Evolutionary conservation across 148 eudicot genomes (phyloP).

Genomic region (Salicornia ramosissima): DNA sequence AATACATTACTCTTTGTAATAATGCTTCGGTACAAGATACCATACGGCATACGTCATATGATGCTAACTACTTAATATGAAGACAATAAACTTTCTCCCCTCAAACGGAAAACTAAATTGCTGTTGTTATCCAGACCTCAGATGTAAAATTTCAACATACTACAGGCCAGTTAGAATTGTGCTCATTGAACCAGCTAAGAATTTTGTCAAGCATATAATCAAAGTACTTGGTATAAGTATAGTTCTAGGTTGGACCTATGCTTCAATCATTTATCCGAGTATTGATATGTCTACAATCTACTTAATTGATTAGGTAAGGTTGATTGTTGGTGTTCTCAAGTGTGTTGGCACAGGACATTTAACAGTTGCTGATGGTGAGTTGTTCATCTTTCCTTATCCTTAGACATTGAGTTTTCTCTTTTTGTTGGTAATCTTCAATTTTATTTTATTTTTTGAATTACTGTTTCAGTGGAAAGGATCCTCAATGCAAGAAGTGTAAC

Average conservation of each 20-base stretch:
- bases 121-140: too few relatives aligned
- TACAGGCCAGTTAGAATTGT: too few relatives aligned
- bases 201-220: too few relatives aligned
- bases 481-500: constrained; percentile 65
- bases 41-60: too few relatives aligned
- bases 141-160: too few relatives aligned
- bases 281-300: too few relatives aligned
- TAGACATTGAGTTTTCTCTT: neutral
- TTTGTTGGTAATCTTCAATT: neutral
- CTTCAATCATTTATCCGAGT: too few relatives aligned
- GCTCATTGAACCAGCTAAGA: too few relatives aligned
- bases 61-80: neutral
- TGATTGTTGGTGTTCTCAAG: constrained; percentile 88
- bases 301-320: constrained; percentile 55
- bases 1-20: too few relatives aligned
- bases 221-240: too few relatives aligned
- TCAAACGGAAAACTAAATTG: neutral
- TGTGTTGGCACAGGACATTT: constrained; percentile 81
- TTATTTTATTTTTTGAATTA: neutral
- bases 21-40: too few relatives aligned
- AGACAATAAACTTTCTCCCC: neutral
- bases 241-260: too few relatives aligned
- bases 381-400: neutral
- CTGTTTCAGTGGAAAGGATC: constrained; percentile 62
- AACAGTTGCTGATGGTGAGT: constrained; percentile 62